Evolutionary conservation across 768 basidiomycete species (phyloP).

Genomic region (Rhodotorula graminis): DNA sequence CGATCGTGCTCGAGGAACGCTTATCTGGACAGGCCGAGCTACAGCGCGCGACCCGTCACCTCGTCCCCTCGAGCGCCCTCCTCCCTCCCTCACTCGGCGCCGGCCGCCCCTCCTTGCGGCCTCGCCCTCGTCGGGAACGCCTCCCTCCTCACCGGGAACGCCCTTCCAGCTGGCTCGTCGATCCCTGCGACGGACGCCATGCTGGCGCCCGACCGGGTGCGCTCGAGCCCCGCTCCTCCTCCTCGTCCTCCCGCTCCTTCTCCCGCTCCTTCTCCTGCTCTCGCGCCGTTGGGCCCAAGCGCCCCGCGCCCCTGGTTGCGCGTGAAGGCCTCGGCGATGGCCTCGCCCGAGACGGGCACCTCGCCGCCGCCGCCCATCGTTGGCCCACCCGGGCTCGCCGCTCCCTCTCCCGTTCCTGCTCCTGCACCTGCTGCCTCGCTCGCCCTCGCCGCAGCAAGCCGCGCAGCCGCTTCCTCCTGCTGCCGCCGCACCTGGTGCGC

Average conservation of each 20-base stretch:
- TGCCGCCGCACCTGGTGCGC: conserved; percentile 2
- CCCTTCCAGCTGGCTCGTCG: neutral
- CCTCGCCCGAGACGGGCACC: neutral
- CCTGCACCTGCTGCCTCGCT: too few relatives aligned
- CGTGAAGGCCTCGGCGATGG: conserved; percentile 6
- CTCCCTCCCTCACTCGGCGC: too few relatives aligned
- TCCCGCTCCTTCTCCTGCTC: too few relatives aligned
- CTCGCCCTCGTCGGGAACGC: neutral
- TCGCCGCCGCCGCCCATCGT: neutral
- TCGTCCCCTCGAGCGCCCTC: too few relatives aligned
- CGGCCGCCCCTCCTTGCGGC: neutral
- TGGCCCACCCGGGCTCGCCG: neutral
- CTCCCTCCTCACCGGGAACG: neutral
- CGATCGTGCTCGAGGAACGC: neutral
- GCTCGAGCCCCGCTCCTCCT: neutral
- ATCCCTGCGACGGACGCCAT: neutral
- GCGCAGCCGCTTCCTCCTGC: conserved; percentile 4
- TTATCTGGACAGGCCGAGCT: neutral
- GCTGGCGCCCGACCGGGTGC: too few relatives aligned
- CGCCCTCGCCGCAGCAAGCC: neutral
- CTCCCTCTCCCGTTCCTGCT: neutral
- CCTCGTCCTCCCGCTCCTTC: too few relatives aligned
- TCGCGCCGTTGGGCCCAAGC: too few relatives aligned
- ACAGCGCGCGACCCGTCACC: too few relatives aligned
- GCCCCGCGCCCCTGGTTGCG: neutral